Evolutionary conservation across 148 eudicot species (phyloP), one percentile per base, ranked within the genome.

Genomic region (Camellia japonica): DNA sequence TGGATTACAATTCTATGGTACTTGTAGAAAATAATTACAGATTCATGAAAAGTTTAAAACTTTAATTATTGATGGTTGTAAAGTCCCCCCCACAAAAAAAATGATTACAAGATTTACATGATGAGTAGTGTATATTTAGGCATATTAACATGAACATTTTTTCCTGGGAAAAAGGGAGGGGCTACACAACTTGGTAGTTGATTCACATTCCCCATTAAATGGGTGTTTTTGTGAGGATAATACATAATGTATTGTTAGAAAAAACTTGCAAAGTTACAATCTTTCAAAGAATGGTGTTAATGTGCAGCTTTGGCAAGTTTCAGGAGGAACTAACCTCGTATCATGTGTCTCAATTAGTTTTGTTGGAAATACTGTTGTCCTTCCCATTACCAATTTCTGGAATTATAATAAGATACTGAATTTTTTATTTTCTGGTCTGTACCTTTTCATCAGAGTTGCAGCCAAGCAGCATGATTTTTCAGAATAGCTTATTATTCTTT

Each of bases 401-500:
- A 44, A n/a, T 43, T 3, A 13, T 38, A 12, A 10, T 16, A 18
- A 43, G 4, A 19, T 42, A 62, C 64, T 52, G 76, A n/a, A 18
- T 75, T 74, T 18, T 75, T 62, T 7, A 9, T 7, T 62, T 20
- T 80, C 47, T 73, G 11, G 19, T 59, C 16, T 61, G 30, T 79
- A 42, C 38, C 41, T 46, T 47, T n/a, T 71, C 60, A 71, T 56
- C 61, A 19, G 55, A 59, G 43, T 42, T 75, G 44, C 38, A 16
- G 55, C 43, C 15, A 3, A 73, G 60, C 41, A 52, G 71, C 51
- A n/a, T 68, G 60, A 44, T 70, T 77, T 61, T 58, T 20, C 30
- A 23, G 46, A 47, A 47, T 79, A 68, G 66, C 76, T 78, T 43
- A 70, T 65, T 74, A n/a, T 81, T 42, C 19, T 77, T 19, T 47